phyloP scores from a whole-genome alignment of 257 asterid genomes.

The Solanum corneliomulleri region DNA sequence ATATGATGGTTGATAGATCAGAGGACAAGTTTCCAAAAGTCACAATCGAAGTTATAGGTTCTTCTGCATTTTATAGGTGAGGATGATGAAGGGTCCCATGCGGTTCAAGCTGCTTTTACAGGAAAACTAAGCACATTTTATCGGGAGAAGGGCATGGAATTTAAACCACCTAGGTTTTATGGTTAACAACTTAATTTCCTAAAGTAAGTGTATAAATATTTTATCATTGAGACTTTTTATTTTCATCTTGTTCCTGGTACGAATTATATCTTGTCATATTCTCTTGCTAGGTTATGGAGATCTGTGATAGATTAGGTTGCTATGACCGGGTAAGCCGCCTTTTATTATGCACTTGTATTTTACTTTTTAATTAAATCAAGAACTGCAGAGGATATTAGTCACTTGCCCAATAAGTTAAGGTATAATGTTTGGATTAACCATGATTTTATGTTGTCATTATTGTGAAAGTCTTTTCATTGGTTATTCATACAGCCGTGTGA shows the following conservation, averaged over 20 bases:
- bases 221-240: not conserved
- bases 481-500: not conserved
- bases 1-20: not conserved
- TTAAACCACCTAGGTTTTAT: slow-evolving; percentile 74
- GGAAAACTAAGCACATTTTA: slow-evolving; percentile 57
- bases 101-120: slow-evolving; percentile 65
- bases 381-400: too few relatives aligned
- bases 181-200: slow-evolving; percentile 72
- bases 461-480: not conserved
- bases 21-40: slow-evolving; percentile 7
- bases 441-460: not conserved
- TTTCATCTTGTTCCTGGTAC: not conserved
- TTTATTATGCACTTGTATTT: not conserved
- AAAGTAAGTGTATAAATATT: slow-evolving; percentile 31
- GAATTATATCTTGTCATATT: not conserved
- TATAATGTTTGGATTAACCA: not conserved
- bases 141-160: slow-evolving; percentile 52
- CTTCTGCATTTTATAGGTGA: slow-evolving; percentile 22
- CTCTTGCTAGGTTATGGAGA: slow-evolving; percentile 67
- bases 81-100: slow-evolving; percentile 59
- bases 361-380: too few relatives aligned
- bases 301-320: slow-evolving; percentile 78
- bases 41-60: slow-evolving; percentile 8
- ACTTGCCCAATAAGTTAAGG: not conserved
- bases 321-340: slow-evolving; percentile 67